Conservation (phyloP, 768 basidiomycete species). For the Suillus alpinus region DNA sequence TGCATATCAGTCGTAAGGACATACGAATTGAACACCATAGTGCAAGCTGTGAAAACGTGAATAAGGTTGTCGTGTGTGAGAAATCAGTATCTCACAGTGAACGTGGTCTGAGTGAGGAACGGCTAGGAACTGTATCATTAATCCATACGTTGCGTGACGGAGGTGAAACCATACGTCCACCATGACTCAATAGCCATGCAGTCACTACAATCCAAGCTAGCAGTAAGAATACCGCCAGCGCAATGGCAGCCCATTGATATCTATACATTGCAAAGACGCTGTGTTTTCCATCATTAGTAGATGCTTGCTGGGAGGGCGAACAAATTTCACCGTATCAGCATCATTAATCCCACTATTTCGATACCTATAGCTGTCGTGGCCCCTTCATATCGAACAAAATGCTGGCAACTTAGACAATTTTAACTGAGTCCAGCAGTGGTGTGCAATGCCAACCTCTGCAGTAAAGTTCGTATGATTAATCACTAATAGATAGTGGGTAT, state of each 20-base stretch:
- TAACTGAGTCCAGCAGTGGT: not conserved
- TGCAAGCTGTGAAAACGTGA: constrained; percentile 31
- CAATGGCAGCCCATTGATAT: constrained; percentile 7
- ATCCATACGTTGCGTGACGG: constrained; percentile 3
- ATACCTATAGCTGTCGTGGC: constrained; percentile 41
- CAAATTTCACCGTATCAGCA: constrained; percentile 39
- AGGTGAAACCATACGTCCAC: constrained; percentile 39
- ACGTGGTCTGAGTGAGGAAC: constrained; percentile 10
- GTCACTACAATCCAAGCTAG: constrained; percentile 46
- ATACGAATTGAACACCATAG: constrained; percentile 37
- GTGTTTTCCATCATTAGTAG: not conserved
- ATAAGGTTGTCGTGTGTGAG: constrained; percentile 28
- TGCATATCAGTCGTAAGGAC: not conserved
- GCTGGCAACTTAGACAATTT: constrained; percentile 33
- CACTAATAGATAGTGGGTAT: not conserved
- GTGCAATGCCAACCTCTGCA: not conserved
- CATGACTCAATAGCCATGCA: constrained; percentile 51
- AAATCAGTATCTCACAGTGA: constrained; percentile 11
- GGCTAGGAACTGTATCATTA: not conserved
- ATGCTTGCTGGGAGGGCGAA: not conserved
- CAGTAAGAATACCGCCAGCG: constrained; percentile 29
- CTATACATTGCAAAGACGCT: constrained; percentile 20
- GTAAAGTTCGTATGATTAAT: constrained; percentile 2
- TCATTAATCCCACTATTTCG: constrained; percentile 39
- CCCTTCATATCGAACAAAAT: constrained; percentile 52